Percentiles rank a stretch among this genome's conserved stretches.
phyloP scores from a whole-genome alignment of 345 rosid genomes.

The Hibiscus mutabilis region DNA sequence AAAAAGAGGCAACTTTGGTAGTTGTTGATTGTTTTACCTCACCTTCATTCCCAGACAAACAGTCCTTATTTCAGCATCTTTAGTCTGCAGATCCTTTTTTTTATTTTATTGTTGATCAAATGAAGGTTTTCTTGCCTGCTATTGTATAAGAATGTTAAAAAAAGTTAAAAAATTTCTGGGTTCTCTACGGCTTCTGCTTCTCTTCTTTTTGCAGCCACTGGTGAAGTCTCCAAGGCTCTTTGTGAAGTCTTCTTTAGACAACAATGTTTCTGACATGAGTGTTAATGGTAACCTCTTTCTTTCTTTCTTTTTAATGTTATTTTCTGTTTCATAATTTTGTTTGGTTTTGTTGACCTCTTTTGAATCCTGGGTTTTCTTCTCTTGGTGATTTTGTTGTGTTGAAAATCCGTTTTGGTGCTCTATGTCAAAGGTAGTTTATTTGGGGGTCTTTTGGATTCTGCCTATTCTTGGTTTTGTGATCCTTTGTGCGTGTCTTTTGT shows the following conservation, averaged over 20 bases:
- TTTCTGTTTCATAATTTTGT: neutral
- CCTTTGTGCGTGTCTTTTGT: neutral
- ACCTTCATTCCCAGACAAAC: neutral
- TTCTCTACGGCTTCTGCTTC: constrained; percentile 67
- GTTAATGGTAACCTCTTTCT: constrained; percentile 51
- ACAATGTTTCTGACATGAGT: constrained; percentile 88
- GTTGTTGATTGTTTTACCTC: neutral
- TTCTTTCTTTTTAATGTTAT: neutral
- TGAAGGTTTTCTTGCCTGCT: neutral
- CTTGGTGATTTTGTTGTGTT: neutral
- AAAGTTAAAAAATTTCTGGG: neutral
- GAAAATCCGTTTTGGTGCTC: neutral
- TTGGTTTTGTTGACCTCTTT: neutral
- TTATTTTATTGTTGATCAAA: neutral
- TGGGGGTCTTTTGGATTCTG: constrained; percentile 14
- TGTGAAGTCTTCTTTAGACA: constrained; percentile 63
- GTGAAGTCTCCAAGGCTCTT: constrained; percentile 34
- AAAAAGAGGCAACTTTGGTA: neutral
- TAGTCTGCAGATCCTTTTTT: neutral
- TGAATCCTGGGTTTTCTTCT: neutral
- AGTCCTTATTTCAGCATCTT: neutral
- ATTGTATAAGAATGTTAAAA: neutral
- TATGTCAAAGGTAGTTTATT: neutral
- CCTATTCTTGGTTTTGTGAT: constrained; percentile 12
- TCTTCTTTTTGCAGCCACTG: constrained; percentile 54